phyloP scores from a whole-genome alignment of 2,329 filamentous ascomycete genomes.

The Colletotrichum chlorophyti region DNA sequence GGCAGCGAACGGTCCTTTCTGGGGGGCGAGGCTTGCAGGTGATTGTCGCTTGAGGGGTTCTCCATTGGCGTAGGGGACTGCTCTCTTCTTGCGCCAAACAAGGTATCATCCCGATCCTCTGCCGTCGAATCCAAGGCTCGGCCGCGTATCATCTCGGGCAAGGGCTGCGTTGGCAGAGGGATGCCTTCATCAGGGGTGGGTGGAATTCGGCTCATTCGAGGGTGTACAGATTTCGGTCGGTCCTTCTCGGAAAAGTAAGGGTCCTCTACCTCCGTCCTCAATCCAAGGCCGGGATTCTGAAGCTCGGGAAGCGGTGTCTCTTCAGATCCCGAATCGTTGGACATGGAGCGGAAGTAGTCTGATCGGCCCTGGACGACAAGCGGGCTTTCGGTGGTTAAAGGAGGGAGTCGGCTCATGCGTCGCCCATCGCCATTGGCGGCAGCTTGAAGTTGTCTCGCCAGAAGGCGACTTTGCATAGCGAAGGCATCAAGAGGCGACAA shows the following conservation, averaged over 20 bases:
- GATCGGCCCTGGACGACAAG: conserved; percentile 77
- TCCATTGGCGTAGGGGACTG: conserved; percentile 64
- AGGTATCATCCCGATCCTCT: conserved; percentile 43
- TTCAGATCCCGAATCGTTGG: conserved; percentile 65
- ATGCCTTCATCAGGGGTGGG: conserved; percentile 55
- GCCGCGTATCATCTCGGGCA: conserved; percentile 48
- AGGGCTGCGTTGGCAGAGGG: conserved; percentile 51
- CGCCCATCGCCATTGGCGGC: conserved; percentile 73
- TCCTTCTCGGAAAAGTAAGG: conserved; percentile 48
- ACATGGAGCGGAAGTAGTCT: conserved; percentile 81
- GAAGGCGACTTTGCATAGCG: conserved; percentile 85
- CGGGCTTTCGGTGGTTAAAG: conserved; percentile 82
- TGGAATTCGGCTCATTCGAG: conserved; percentile 71
- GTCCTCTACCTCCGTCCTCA: conserved; percentile 65
- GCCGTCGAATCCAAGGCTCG: conserved; percentile 37
- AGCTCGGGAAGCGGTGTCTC: conserved; percentile 35
- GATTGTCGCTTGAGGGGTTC: conserved; percentile 36
- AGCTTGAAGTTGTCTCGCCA: conserved; percentile 87
- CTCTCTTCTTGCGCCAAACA: conserved; percentile 63
- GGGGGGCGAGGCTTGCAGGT: conserved; percentile 28
- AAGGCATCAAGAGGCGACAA: conserved; percentile 96
- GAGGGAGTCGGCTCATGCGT: conserved; percentile 85
- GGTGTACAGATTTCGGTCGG: conserved; percentile 77
- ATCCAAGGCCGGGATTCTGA: conserved; percentile 48
- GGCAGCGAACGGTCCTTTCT: conserved; percentile 43